Percentiles rank a stretch among this genome's conserved stretches.
Evolutionary conservation across 225 moss, liverwort and hornwort genomes (phyloP).

Genomic region (Neckera pumila): DNA sequence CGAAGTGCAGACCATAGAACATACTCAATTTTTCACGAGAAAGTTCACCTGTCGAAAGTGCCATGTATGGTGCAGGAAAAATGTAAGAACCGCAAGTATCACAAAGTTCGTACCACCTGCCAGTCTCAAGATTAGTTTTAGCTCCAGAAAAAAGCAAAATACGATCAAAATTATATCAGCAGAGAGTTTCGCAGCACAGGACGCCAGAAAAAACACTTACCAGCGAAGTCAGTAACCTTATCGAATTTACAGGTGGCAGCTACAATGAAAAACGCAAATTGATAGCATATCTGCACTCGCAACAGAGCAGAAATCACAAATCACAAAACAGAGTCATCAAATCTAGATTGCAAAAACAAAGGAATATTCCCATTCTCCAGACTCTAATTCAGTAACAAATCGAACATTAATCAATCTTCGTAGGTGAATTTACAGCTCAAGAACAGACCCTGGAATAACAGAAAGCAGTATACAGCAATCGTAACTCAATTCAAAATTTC

Average conservation of each 20-base stretch:
- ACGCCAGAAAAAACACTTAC: conserved; percentile 16
- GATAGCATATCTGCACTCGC: conserved; percentile 45
- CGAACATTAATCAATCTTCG: neutral
- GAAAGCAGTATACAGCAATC: neutral
- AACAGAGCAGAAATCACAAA: neutral
- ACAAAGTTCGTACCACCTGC: conserved; percentile 74
- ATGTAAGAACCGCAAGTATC: conserved; percentile 67
- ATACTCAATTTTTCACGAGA: neutral
- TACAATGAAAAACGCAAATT: conserved; percentile 69
- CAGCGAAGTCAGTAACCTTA: conserved; percentile 94
- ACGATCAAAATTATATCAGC: neutral
- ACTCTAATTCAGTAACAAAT: neutral
- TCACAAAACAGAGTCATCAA: neutral
- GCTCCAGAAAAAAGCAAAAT: neutral
- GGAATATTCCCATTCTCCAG: neutral
- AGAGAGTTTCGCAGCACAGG: neutral
- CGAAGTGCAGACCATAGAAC: neutral
- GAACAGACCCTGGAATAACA: neutral
- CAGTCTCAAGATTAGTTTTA: neutral
- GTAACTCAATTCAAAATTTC: neutral
- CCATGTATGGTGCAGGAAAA: conserved; percentile 67
- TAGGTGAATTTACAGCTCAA: neutral
- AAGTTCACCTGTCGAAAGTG: conserved; percentile 62
- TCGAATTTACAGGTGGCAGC: conserved; percentile 79
- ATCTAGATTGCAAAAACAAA: neutral